A percentile compares a stretch with the other conserved stretches of the same genome.
Evolutionary conservation across 768 basidiomycete species (phyloP).

Genomic region (Galerina sulciceps): DNA sequence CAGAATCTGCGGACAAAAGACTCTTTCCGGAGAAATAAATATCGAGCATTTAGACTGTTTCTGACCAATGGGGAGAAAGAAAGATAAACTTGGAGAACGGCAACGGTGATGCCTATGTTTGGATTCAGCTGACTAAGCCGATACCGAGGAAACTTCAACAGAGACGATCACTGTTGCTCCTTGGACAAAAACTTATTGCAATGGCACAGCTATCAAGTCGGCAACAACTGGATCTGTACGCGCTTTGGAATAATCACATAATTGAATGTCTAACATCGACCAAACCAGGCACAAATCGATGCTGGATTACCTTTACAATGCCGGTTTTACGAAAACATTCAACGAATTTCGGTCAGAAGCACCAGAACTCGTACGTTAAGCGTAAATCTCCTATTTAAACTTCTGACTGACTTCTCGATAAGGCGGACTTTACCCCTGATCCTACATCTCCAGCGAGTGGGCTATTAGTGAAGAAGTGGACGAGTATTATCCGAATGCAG

Average conservation of each 20-base stretch:
- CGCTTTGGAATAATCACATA: conserved; percentile 6
- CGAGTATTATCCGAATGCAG: conserved; percentile 92
- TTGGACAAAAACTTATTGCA: conserved; percentile 2
- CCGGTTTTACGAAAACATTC: conserved; percentile 65
- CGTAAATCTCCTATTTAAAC: neutral
- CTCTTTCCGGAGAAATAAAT: too few relatives aligned
- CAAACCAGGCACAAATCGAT: conserved; percentile 73
- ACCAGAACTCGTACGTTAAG: conserved; percentile 27
- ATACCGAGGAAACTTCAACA: neutral
- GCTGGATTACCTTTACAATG: conserved; percentile 75
- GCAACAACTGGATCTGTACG: conserved; percentile 33
- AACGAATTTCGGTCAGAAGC: conserved; percentile 40
- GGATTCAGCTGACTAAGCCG: conserved; percentile 2
- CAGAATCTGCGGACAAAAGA: too few relatives aligned
- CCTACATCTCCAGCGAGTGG: conserved; percentile 87
- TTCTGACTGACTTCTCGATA: conserved; percentile 31
- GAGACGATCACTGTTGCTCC: neutral
- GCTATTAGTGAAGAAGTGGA: conserved; percentile 97
- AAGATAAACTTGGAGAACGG: neutral
- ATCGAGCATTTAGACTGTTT: too few relatives aligned
- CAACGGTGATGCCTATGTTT: neutral
- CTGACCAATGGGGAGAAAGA: too few relatives aligned
- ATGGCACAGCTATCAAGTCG: conserved; percentile 32
- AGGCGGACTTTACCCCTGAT: conserved; percentile 75
- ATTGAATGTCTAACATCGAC: conserved; percentile 14